Base-by-base conservation (phyloP, 2,329 filamentous ascomycete species). In the Laburnicola sp. region DNA sequence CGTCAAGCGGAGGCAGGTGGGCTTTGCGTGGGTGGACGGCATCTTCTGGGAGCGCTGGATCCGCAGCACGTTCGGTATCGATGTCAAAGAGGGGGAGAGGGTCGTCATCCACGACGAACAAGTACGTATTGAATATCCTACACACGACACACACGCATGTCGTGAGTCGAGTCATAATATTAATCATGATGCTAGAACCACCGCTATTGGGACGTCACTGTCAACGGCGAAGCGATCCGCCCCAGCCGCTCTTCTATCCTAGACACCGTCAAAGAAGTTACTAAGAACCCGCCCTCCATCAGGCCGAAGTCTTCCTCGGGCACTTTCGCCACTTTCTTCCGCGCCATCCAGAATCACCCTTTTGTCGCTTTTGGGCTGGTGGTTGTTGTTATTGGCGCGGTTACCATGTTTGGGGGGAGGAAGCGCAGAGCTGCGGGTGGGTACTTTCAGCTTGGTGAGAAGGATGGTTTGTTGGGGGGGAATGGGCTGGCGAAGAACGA, bases 21-120 rank as follows among this genome's bases (percentile, higher is more conserved):
- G 85, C 6, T 99, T 99, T 74, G 94, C 94, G 9, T 99, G 94
- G 94, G 91, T 97, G 9, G 94, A 99, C 70, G 91, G 92, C 44
- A 84, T 90, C 6, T 97, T 97, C 74, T 99, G 94, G 94, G 92
- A 97, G 74, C 84, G 93, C 56, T 99, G 94, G 94, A 85, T 99
- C 58, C 83, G 88, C 60, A 92, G 87, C n/a, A 97, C 93, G 0
- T 99, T 96, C 68, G 93, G 93, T 48, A 88, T 97, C 60, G 89
- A 95, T 63, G 86, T 94, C 28, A 80, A 79, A 54, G 86, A 94
- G 56, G 92, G 93, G 41, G 94, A 97, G 73, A 85, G 90, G 56
- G 89, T 99, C 48, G 88, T 99, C 52, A 94, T 99, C 75, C 97
- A 97, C 62, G 94, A 99, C 64, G 90, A 97, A 79, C 91, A 96